Evolutionary conservation across 2,329 filamentous ascomycete genomes (phyloP).

Genomic region (Cordyceps javanica): DNA sequence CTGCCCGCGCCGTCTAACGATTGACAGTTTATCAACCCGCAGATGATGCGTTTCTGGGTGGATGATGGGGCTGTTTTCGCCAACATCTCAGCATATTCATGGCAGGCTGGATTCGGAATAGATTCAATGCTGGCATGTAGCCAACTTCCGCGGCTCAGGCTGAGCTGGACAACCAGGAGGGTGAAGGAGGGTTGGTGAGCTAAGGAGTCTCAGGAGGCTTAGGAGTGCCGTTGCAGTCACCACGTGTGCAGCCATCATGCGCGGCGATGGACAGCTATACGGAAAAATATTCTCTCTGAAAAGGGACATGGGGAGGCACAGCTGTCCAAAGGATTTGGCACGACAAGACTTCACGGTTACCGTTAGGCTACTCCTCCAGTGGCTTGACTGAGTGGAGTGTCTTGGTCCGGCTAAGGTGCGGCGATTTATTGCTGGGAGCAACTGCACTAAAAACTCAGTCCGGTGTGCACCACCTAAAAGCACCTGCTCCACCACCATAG

Average conservation of each 20-base stretch:
- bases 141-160: background rate
- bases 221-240: background rate
- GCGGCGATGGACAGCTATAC: background rate
- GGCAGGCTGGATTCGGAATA: background rate
- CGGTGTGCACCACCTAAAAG: slow-evolving; percentile 21
- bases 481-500: slow-evolving; percentile 21
- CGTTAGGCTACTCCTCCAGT: background rate
- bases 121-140: background rate
- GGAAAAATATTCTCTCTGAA: background rate
- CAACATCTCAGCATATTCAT: background rate
- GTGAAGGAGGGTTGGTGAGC: background rate
- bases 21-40: background rate
- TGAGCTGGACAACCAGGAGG: background rate
- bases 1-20: background rate
- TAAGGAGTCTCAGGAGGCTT: background rate
- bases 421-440: slow-evolving; percentile 26
- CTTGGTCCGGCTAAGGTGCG: slow-evolving; percentile 31
- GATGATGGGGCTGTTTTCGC: background rate
- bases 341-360: background rate
- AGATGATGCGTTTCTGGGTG: background rate
- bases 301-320: background rate
- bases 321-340: background rate
- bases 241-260: background rate
- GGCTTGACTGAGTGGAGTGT: slow-evolving; percentile 7
- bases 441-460: slow-evolving; percentile 33